These are phyloP conservation scores for Drechmeria coniospora DNA, from an alignment of 2,329 filamentous ascomycete species.

Conservation along the genomic window DNA sequence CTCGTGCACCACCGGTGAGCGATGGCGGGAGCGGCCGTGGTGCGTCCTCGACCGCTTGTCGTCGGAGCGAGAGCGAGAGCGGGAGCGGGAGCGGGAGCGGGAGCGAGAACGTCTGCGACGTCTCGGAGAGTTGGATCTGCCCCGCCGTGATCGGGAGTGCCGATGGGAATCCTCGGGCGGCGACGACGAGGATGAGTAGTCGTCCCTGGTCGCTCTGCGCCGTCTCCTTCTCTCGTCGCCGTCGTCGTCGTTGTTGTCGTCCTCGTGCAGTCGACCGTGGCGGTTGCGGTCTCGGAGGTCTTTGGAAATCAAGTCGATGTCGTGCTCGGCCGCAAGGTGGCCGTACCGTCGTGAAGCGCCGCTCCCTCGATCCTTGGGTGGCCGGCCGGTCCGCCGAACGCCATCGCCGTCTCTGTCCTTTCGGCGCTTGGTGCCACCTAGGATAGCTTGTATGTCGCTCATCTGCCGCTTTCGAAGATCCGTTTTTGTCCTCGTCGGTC, in stretches of 20 bases:
- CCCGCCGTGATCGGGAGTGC: constrained; percentile 6
- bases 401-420: constrained; percentile 10
- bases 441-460: constrained; percentile 43
- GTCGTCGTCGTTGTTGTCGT: not conserved
- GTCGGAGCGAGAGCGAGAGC: no score
- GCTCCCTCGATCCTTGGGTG: constrained; percentile 1
- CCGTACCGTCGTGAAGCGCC: constrained; percentile 1
- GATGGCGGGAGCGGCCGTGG: constrained; percentile 1
- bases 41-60: no score
- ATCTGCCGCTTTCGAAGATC: constrained; percentile 44
- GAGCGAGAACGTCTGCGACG: constrained; percentile 8
- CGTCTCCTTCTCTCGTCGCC: constrained; percentile 2
- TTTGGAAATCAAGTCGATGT: not conserved
- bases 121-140: constrained; percentile 5
- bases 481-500: constrained; percentile 4
- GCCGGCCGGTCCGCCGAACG: constrained; percentile 4
- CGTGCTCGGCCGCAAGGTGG: not conserved
- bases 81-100: no score
- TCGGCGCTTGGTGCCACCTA: constrained; percentile 27
- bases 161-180: constrained; percentile 1
- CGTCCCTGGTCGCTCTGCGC: not conserved
- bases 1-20: constrained; percentile 17
- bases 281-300: not conserved
- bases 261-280: not conserved
- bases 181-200: no score